Percentiles rank a stretch among this genome's conserved stretches.
These are phyloP conservation scores for Talaromyces funiculosus DNA, from an alignment of 2,329 filamentous ascomycete species.

Conservation along the genomic window DNA sequence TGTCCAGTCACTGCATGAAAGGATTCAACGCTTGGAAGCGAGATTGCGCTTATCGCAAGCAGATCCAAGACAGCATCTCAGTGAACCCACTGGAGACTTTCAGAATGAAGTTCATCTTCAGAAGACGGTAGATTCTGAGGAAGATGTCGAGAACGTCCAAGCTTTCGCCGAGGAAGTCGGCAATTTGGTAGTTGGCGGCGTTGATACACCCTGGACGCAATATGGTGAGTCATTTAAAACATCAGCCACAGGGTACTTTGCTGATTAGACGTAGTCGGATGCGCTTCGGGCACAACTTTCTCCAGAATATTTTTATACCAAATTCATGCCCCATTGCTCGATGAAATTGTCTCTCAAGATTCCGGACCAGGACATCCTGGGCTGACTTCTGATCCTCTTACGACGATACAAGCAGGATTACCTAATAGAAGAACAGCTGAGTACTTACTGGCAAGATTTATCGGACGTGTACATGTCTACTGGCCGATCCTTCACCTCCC, in stretches of 20 bases:
- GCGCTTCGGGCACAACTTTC: neutral
- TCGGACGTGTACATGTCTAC: neutral
- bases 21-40: neutral
- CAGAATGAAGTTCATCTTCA: neutral
- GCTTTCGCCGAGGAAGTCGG: neutral
- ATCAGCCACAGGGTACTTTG: neutral
- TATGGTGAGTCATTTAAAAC: neutral
- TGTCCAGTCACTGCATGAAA: neutral
- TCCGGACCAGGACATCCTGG: neutral
- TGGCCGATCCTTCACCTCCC: neutral
- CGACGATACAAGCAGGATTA: neutral
- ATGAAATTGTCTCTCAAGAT: neutral
- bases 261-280: neutral
- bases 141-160: neutral
- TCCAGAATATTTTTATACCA: neutral
- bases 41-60: neutral
- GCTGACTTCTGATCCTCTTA: neutral
- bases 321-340: neutral
- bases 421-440: neutral
- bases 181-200: neutral
- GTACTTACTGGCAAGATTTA: neutral
- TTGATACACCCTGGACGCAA: neutral
- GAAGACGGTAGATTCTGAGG: neutral
- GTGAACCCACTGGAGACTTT: neutral
- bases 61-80: constrained; percentile 1